A percentile compares a stretch with the other conserved stretches of the same genome.
Evolutionary conservation across 1,284 basidiomycete genomes (phyloP).

Genomic region (Coniophora puteana): DNA sequence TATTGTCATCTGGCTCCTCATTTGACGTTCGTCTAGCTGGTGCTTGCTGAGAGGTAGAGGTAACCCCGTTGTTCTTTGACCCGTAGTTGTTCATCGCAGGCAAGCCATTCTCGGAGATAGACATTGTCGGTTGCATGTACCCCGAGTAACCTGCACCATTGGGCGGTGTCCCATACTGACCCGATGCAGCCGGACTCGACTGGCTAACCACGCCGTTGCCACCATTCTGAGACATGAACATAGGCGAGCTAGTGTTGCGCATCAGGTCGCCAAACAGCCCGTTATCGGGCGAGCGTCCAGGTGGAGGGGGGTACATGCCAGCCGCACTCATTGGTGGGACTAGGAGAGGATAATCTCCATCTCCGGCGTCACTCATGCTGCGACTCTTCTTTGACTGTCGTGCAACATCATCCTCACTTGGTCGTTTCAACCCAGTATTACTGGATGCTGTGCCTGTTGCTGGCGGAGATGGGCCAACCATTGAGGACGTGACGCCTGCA

Average conservation of each 20-base stretch:
- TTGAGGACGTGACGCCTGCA: slow-evolving; percentile 26
- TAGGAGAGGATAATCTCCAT: slow-evolving; percentile 48
- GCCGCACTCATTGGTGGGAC: slow-evolving; percentile 47
- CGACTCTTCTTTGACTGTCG: slow-evolving; percentile 51
- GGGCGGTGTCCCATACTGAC: slow-evolving; percentile 24
- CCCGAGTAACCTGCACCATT: slow-evolving; percentile 43
- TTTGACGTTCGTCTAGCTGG: slow-evolving; percentile 19
- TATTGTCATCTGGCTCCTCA: slow-evolving; percentile 21
- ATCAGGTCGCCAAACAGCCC: slow-evolving; percentile 62
- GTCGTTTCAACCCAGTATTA: too few relatives aligned
- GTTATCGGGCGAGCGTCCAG: slow-evolving; percentile 37
- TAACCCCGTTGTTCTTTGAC: slow-evolving; percentile 20
- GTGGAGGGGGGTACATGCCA: slow-evolving; percentile 27
- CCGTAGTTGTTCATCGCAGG: slow-evolving; percentile 40
- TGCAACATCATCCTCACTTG: slow-evolving; percentile 47
- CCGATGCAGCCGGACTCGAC: slow-evolving; percentile 31
- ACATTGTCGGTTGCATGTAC: slow-evolving; percentile 54
- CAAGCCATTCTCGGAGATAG: slow-evolving; percentile 51
- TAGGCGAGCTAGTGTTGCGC: slow-evolving; percentile 53
- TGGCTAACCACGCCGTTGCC: too few relatives aligned
- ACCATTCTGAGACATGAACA: slow-evolving; percentile 57
- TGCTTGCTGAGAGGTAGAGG: slow-evolving; percentile 20
- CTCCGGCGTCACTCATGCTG: slow-evolving; percentile 28
- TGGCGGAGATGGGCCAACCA: slow-evolving; percentile 17
- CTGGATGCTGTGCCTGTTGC: too few relatives aligned